Conservation (phyloP, 768 basidiomycete genomes). For the Suillus hirtellus region DNA sequence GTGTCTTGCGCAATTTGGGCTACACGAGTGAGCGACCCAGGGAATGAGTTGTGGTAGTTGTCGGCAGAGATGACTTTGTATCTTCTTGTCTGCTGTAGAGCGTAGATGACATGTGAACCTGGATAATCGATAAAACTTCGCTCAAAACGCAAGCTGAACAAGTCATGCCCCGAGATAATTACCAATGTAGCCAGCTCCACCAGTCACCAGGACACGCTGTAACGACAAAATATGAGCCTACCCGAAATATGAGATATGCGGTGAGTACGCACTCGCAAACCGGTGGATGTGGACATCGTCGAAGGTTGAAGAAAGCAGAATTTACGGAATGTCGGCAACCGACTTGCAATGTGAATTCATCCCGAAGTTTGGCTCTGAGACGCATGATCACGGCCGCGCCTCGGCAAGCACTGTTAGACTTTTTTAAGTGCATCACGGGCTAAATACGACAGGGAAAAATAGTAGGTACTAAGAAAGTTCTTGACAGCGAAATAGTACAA, state of each 20-base stretch:
- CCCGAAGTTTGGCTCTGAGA: constrained; percentile 3
- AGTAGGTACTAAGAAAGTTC: background rate
- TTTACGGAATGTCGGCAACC: constrained; percentile 9
- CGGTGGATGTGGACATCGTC: constrained; percentile 31
- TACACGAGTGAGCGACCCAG: constrained; percentile 71
- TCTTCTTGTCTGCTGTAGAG: constrained; percentile 79
- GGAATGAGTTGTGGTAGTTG: constrained; percentile 91
- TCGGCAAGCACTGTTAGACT: background rate
- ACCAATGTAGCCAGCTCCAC: constrained; percentile 93
- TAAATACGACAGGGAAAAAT: constrained; percentile 4
- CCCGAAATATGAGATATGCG: constrained; percentile 4
- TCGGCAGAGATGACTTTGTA: constrained; percentile 95
- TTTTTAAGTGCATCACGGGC: background rate
- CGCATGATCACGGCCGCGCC: background rate
- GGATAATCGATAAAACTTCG: constrained; percentile 9
- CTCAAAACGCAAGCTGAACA: constrained; percentile 15
- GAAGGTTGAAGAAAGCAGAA: constrained; percentile 8
- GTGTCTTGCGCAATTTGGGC: constrained; percentile 76
- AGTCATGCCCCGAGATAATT: constrained; percentile 18
- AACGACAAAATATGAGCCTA: constrained; percentile 16
- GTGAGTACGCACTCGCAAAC: constrained; percentile 48
- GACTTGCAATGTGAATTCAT: constrained; percentile 6
- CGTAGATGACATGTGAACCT: constrained; percentile 94
- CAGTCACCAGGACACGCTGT: constrained; percentile 68
- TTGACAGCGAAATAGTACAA: background rate